Evolutionary conservation across 192 early-diverging fungal species (phyloP), one percentile per base, ranked within the genome.

Genomic region (Chytriomyces confervae): DNA sequence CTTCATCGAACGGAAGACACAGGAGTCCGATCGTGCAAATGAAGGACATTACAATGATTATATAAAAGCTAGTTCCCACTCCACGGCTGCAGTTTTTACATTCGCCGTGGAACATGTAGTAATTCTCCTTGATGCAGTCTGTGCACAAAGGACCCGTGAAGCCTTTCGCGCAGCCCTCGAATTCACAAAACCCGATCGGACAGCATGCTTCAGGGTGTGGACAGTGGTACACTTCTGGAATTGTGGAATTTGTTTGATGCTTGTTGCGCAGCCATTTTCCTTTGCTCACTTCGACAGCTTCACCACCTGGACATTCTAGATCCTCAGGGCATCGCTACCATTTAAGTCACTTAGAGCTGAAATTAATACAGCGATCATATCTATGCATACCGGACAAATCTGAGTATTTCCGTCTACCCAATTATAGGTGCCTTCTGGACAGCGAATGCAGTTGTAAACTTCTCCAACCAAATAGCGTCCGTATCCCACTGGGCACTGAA

Each of bases 81-180:
- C 29, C 43, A 8, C 29, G n/a, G 8, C 18, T 6, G 45, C 75
- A 76, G 6, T 66, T 48, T 9, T 50, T 44, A 50, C 75, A 76
- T 29, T 76, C 47, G 24, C 44, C 23, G 11, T 45, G 16, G 44
- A 45, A 76, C 7, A 76, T 11, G 53, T 23, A 49, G 11, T 48
- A 10, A 36, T 51, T 51, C 11, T 29, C 36, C 7, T 66, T 50
- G 10, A 23, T 23, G 29, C 75, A 76, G 29, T 76, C 75, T 13
- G 64, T 76, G 50, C 75, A 76, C 64, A 67, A 18, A n/a, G 29
- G 45, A n/a, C 75, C 75, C 6, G 6, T 77, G 50, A 76, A 76
- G 18, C 63, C 49, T 16, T 43, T 36, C 7, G 62, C 64, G 49
- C 75, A 76, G 2, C 13, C 51, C 50, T 23, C 24, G 11, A 44